Evolutionary conservation across 208 protist species (phyloP), one percentile per base, ranked within the genome.

Genomic region (Acanthamoeba healyi): DNA sequence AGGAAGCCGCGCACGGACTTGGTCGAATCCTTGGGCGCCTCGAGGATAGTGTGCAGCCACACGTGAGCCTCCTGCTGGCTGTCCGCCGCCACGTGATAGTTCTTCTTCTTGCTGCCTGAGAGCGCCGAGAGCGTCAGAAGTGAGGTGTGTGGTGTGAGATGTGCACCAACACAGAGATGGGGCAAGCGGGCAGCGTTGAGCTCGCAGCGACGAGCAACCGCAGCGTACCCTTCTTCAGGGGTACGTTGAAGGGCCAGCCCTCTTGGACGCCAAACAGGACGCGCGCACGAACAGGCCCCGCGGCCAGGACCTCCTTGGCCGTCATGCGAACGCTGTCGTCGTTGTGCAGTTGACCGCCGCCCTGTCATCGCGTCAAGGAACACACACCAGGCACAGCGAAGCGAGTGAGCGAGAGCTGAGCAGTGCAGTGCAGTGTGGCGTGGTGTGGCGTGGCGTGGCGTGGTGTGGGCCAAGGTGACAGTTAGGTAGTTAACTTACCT

Each of bases 1-100:
- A 90, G 82, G 82, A 90, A 90, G 82, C 82, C 82, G 15, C 56
- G 44, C 54, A 90, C 74, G 36, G 74, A 84, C 29, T 84, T 84
- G 42, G 74, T 84, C 38, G 74, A 84, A n/a, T 84, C 74, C 74
- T 56, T 84, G 42, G 74, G 74, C 17, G 74, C 74, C 74, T 84
- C 74, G 42, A 84, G 44, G 17, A 84, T 84, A n/a, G 74, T 84
- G 42, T 84, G 74, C 36, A 84, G 74, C 74, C 74, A 84, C n/a
- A 84, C 74, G 9, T 84, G 74, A n/a, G 74, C 74, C 32, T 84
- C 74, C 26, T 84, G 42, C 32, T 84, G 74, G 14, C 74, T 84
- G 44, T 84, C 74, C n/a, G 74, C 74, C 22, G 74, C 74, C 3
- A 84, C 42, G 40, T 84, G 74, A 32, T 84, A 84, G 74, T 56